Evolutionary conservation across 2,329 filamentous ascomycete genomes (phyloP), one percentile per base, ranked within the genome.

Genomic region (Colletotrichum coccodes): DNA sequence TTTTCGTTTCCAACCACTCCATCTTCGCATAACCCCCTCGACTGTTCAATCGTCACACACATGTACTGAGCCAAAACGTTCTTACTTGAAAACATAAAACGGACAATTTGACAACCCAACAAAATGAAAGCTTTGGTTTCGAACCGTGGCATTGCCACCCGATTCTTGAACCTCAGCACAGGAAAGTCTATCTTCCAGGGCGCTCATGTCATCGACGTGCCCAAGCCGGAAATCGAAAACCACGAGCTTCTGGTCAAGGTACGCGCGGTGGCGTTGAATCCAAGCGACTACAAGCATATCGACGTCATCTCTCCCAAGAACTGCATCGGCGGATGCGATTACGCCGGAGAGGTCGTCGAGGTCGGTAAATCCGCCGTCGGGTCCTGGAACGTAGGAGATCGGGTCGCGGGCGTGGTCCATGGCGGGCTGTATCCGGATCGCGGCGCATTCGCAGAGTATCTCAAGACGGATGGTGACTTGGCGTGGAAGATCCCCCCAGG

Each of bases 241-340:
- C 52, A 70, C 12, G 71, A 76, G 53, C 71, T 78, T 32, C 67
- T 79, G 26, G 73, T 79, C 50, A 73, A 74, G 50, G 76, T 76
- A 58, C 71, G 70, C 26, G 72, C 76, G 4, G 73, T 79, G 8
- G 76, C 76, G 9, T 71, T 80, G n/a, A 80, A 79, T 75, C 67
- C 74, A 69, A 64, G 77, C 14, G 78, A 80, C 65, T 75, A 73
- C 50, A 79, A 80, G 71, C 71, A 70, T 56, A 70, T 80, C 57
- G 63, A 77, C 54, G 18, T 52, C 21, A 52, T 79, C 49, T 77
- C 73, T 6, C 77, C 75, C 12, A 76, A 76, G 1, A 70, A 62
- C 16, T 70, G 61, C 59, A 74, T 78, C 42, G 63, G 77, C 60
- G 65, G 80, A 0, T 72, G 71, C 28, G 79, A 76, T 70, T 76